Evolutionary conservation across 345 rosid species (phyloP).

Genomic region (Boechera retrofracta): DNA sequence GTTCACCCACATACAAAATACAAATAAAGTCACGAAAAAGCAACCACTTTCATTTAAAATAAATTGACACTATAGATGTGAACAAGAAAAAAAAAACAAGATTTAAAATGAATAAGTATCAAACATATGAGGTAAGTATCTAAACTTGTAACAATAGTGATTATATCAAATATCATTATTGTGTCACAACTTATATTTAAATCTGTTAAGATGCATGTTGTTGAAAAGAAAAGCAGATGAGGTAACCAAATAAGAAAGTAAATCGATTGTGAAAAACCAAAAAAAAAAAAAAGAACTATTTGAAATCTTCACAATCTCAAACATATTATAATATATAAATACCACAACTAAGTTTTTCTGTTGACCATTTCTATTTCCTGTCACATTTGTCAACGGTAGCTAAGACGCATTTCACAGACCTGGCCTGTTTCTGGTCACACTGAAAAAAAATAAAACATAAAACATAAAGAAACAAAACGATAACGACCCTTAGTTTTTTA

Average conservation of each 20-base stretch:
- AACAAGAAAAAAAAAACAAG: neutral
- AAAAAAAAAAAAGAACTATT: neutral
- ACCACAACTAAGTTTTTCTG: neutral
- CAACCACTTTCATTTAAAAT: neutral
- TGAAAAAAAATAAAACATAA: neutral
- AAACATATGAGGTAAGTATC: neutral
- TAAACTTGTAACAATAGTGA: neutral
- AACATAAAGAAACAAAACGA: neutral
- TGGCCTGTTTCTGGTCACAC: constrained; percentile 19
- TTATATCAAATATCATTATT: neutral
- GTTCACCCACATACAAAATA: neutral
- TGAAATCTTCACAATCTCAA: constrained; percentile 11
- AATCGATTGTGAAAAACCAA: neutral
- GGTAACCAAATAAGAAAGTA: neutral
- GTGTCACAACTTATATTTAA: neutral
- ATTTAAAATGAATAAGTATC: neutral
- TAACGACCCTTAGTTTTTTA: neutral
- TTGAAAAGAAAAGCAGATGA: neutral
- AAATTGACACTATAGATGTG: neutral
- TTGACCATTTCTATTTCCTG: constrained; percentile 23
- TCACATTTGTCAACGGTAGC: constrained; percentile 33
- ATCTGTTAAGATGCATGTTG: neutral
- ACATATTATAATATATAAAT: neutral
- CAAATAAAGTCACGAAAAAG: neutral
- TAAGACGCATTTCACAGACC: constrained; percentile 8